A percentile compares a stretch with the other conserved stretches of the same genome.
These are phyloP conservation scores for Neofusicoccum parvum DNA, from an alignment of 2,329 filamentous ascomycete species.

Conservation along the genomic window DNA sequence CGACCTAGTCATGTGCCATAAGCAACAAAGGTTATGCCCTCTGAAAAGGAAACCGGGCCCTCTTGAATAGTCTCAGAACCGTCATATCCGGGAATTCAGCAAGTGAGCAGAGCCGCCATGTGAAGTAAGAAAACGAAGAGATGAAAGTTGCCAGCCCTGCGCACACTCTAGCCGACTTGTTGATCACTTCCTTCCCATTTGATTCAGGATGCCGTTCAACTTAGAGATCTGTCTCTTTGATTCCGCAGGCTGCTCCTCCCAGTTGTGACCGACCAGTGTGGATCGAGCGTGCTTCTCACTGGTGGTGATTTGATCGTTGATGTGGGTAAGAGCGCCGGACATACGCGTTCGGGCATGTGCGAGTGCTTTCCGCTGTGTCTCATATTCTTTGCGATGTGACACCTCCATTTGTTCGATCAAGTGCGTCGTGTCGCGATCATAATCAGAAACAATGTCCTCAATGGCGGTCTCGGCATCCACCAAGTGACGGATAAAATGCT, in stretches of 20 bases:
- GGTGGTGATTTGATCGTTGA: not conserved
- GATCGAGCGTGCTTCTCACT: not conserved
- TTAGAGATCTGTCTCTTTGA: not conserved
- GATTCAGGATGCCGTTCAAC: not conserved
- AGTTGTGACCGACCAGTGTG: not conserved
- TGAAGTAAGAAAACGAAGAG: too few species aligned
- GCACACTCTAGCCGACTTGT: not conserved
- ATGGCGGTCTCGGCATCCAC: slow-evolving; percentile 50
- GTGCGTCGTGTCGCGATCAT: slow-evolving; percentile 45
- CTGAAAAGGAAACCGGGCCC: too few species aligned
- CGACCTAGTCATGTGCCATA: too few species aligned
- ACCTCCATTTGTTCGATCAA: slow-evolving; percentile 47
- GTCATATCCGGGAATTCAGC: too few species aligned
- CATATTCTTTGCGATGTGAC: slow-evolving; percentile 37
- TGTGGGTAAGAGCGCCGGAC: not conserved
- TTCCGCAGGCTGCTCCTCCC: not conserved
- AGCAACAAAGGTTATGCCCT: too few species aligned
- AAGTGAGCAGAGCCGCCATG: too few species aligned
- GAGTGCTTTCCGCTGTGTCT: not conserved
- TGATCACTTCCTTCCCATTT: not conserved
- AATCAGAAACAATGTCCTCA: slow-evolving; percentile 47
- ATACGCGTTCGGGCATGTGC: not conserved
- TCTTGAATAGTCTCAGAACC: too few species aligned
- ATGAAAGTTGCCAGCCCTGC: too few species aligned
- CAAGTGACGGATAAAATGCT: slow-evolving; percentile 49